phyloP scores from a whole-genome alignment of 129 eudicot species.

The Lactuca sativa region DNA sequence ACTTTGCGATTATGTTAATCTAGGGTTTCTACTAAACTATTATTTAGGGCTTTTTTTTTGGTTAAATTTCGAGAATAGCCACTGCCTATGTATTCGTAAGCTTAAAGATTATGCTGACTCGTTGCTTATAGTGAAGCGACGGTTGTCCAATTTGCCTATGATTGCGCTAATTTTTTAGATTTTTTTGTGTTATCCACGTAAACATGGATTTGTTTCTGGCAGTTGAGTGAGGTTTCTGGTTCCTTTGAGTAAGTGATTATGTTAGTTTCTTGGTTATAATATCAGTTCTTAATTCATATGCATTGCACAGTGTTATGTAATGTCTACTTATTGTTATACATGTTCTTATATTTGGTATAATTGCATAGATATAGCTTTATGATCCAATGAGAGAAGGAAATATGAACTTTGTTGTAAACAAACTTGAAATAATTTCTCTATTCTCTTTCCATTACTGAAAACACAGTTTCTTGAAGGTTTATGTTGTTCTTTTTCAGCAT shows the following conservation, averaged over 20 bases:
- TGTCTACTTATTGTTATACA: too few relatives aligned
- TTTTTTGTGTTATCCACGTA: background rate
- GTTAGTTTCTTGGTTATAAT: too few relatives aligned
- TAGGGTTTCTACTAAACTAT: background rate
- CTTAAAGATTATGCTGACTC: background rate
- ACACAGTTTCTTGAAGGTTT: background rate
- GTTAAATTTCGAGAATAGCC: background rate
- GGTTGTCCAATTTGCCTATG: background rate
- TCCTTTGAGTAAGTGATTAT: too few relatives aligned
- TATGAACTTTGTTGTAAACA: too few relatives aligned
- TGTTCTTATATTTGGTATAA: too few relatives aligned
- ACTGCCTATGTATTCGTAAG: background rate
- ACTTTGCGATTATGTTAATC: background rate
- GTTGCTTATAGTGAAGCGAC: background rate
- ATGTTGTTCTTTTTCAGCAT: background rate
- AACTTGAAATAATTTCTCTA: too few relatives aligned
- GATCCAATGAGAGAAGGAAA: too few relatives aligned
- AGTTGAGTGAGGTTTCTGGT: background rate
- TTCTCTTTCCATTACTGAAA: too few relatives aligned
- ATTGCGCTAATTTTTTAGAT: background rate
- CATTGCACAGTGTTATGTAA: too few relatives aligned
- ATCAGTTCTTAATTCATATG: too few relatives aligned
- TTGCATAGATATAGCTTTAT: too few relatives aligned
- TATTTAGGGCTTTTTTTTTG: background rate
- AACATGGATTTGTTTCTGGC: background rate